phyloP scores from a whole-genome alignment of 768 basidiomycete species.

The Rhodotorula toruloides region DNA sequence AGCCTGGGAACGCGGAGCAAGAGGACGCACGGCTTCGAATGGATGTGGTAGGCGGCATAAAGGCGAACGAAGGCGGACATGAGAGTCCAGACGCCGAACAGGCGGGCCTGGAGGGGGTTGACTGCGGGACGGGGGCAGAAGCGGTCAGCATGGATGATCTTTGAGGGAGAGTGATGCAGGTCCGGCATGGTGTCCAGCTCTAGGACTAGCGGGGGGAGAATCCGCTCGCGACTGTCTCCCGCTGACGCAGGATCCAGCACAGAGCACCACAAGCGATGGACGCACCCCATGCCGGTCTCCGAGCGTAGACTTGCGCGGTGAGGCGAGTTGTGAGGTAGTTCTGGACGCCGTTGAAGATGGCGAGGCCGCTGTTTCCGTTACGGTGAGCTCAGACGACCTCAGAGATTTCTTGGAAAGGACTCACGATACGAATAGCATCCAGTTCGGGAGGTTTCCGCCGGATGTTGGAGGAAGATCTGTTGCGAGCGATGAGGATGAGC shows the following conservation, averaged over 20 bases:
- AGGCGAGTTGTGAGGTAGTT: conserved; percentile 72
- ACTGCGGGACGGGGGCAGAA: conserved; percentile 53
- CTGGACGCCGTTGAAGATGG: conserved; percentile 79
- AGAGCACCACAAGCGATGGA: no score
- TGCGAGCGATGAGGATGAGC: not conserved
- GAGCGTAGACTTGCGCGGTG: conserved; percentile 69
- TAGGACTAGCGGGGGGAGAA: no score
- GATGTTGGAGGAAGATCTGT: conserved; percentile 47
- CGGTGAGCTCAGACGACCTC: not conserved
- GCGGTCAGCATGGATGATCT: not conserved
- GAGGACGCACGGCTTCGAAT: conserved; percentile 61
- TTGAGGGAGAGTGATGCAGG: not conserved
- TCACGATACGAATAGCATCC: conserved; percentile 75
- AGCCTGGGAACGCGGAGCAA: not conserved
- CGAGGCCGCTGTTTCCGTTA: conserved; percentile 42
- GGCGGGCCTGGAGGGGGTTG: conserved; percentile 75
- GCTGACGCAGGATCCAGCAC: no score
- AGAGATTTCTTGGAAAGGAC: conserved; percentile 42
- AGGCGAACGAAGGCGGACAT: conserved; percentile 73
- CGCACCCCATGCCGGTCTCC: conserved; percentile 49
- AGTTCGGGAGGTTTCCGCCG: conserved; percentile 76
- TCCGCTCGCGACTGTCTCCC: no score
- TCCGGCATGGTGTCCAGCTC: not conserved
- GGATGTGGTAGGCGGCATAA: conserved; percentile 85
- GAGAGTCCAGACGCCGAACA: conserved; percentile 87